These are phyloP conservation scores for Lentinus brumalis DNA, from an alignment of 768 basidiomycete genomes.

Conservation along the genomic window DNA sequence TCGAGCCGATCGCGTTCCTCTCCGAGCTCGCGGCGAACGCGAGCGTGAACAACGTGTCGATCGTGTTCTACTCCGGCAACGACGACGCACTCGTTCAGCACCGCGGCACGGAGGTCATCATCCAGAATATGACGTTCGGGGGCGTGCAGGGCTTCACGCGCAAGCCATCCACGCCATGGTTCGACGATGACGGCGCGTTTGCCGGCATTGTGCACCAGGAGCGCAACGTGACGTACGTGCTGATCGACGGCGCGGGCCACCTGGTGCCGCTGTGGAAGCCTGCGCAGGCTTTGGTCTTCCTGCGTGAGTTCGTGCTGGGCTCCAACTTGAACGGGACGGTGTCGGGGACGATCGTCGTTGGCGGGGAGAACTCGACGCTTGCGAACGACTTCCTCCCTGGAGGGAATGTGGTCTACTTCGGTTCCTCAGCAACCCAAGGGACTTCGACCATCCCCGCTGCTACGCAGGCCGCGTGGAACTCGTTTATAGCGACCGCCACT, in stretches of 20 bases:
- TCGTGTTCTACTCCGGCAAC: slow-evolving; percentile 68
- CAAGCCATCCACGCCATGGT: slow-evolving; percentile 69
- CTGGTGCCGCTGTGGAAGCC: slow-evolving; percentile 41
- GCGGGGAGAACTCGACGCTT: slow-evolving; percentile 53
- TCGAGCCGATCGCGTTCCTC: slow-evolving; percentile 58
- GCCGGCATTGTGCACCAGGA: slow-evolving; percentile 78
- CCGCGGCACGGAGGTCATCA: slow-evolving; percentile 50
- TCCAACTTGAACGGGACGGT: slow-evolving; percentile 61
- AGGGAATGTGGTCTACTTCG: slow-evolving; percentile 56
- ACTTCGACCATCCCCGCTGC: slow-evolving; percentile 30
- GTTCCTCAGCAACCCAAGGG: slow-evolving; percentile 36
- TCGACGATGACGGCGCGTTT: slow-evolving; percentile 55
- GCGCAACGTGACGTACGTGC: slow-evolving; percentile 51
- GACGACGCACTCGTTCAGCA: slow-evolving; percentile 69
- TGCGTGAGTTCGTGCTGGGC: slow-evolving; percentile 70
- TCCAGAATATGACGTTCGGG: slow-evolving; percentile 76
- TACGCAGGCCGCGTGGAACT: slow-evolving; percentile 34
- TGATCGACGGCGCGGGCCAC: slow-evolving; percentile 44
- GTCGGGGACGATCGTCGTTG: slow-evolving; percentile 40
- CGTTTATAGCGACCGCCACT: slow-evolving; percentile 31
- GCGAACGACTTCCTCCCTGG: slow-evolving; percentile 51
- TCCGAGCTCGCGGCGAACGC: slow-evolving; percentile 66
- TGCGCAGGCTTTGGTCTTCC: slow-evolving; percentile 59
- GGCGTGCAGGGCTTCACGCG: slow-evolving; percentile 76
- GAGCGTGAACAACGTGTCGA: slow-evolving; percentile 48